Base-by-base conservation (phyloP, 768 basidiomycete species). In the Solioccasus polychromus region DNA sequence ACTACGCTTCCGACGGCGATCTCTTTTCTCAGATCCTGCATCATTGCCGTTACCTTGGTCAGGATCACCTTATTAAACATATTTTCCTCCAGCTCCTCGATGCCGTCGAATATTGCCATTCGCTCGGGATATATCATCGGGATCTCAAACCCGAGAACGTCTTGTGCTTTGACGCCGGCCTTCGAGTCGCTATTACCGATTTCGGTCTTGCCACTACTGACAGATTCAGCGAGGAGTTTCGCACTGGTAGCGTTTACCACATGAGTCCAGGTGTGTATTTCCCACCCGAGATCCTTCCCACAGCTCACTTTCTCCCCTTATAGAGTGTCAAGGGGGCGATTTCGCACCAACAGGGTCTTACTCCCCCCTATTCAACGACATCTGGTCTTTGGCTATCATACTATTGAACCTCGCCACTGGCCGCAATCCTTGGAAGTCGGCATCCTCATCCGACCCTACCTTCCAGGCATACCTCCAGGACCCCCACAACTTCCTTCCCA, bases 111-210 rank as follows among this genome's bases (percentile, higher is more conserved):
- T 88, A 93, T 67, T 93, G 92, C 66, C 95, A 99, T 67, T 79
- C 79, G 17, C 73, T 88, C 38, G 90, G 90, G 35, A 92, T 99
- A 59, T 95, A 89, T 71, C 95, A 98, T 65, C 88, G 95, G 35
- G 95, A 98, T 65, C 72, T 99, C 61, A 99, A 98, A 74, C 95
- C 95, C 5, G 95, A 99, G 72, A 96, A 91, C 64, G 81, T 96
- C 46, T 74, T 97, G 36, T 94, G 92, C 67, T 87, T 85, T 71
- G 77, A 85, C 63, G 68, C 77, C 52, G 93, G 92, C 38, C 72
- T 76, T 53, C 75, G 80, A 40, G 79, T 96, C 42, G 84, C 89
- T 41, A 79, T 98, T 51, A 94, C 93, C 29, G 95, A 98, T 69
- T 98, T 98, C 66, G 95, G 95, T 19, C 78, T 98, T 7, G 87